Evolutionary conservation across 371 early-diverging fungal genomes (phyloP).

Genomic region (Mucor sp.): DNA sequence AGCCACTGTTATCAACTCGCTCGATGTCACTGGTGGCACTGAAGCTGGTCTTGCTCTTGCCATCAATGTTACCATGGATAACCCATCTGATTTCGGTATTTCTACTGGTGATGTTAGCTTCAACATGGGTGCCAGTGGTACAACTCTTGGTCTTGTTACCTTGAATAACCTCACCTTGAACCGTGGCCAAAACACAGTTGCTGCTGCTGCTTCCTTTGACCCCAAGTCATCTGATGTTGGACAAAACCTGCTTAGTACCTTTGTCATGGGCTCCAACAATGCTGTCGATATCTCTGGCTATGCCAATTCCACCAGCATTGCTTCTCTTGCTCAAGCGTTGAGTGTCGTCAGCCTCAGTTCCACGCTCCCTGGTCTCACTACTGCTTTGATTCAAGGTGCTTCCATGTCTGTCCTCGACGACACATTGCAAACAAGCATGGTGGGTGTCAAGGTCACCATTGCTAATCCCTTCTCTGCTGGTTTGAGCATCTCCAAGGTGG

Average conservation of each 20-base stretch:
- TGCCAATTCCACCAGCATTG: slow-evolving; percentile 46
- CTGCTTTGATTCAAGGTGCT: slow-evolving; percentile 49
- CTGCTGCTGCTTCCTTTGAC: slow-evolving; percentile 48
- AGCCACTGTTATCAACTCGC: slow-evolving; percentile 55
- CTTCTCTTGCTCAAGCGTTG: slow-evolving; percentile 49
- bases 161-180: slow-evolving; percentile 47
- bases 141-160: slow-evolving; percentile 51
- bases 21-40: slow-evolving; percentile 63
- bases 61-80: slow-evolving; percentile 56
- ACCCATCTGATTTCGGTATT: slow-evolving; percentile 61
- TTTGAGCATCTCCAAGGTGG: slow-evolving; percentile 50
- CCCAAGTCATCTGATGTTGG: slow-evolving; percentile 54
- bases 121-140: slow-evolving; percentile 43
- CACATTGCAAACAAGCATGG: slow-evolving; percentile 44
- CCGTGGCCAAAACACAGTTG: slow-evolving; percentile 50
- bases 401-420: slow-evolving; percentile 44
- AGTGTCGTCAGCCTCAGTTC: slow-evolving; percentile 43
- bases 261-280: slow-evolving; percentile 56
- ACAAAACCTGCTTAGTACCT: slow-evolving; percentile 49
- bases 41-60: slow-evolving; percentile 48
- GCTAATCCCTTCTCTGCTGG: slow-evolving; percentile 60
- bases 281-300: slow-evolving; percentile 51
- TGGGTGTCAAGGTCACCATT: slow-evolving; percentile 51
- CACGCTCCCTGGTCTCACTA: slow-evolving; percentile 51
- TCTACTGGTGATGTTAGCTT: slow-evolving; percentile 54